phyloP scores from a whole-genome alignment of 352 stramenopile genomes.

The Globisporangium acanthophoron region DNA sequence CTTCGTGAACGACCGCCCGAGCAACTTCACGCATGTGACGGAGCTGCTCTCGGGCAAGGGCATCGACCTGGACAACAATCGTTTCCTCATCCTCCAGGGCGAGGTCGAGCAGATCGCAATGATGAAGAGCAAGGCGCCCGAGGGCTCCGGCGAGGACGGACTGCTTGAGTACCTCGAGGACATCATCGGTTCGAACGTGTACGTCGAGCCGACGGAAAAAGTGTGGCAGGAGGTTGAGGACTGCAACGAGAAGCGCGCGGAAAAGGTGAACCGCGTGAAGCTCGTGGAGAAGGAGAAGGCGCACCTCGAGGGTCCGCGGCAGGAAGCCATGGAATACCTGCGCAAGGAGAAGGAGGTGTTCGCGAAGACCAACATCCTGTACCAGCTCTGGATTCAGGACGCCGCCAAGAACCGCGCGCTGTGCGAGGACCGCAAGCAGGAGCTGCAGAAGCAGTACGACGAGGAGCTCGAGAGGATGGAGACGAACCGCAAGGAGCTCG shows the following conservation, averaged over 20 bases:
- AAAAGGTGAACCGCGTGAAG: conserved; percentile 98
- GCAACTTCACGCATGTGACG: conserved; percentile 94
- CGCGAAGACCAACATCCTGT: conserved; percentile 95
- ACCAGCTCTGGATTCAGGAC: conserved; percentile 91
- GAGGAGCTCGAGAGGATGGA: conserved; percentile 68
- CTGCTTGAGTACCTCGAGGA: conserved; percentile 99
- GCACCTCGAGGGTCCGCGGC: conserved; percentile 91
- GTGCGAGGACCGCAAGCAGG: conserved; percentile 55
- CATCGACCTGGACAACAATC: conserved; percentile 99
- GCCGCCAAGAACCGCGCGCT: conserved; percentile 67
- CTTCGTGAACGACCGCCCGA: conserved; percentile 91
- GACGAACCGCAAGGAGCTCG: conserved; percentile 71
- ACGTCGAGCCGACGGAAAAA: conserved; percentile 93
- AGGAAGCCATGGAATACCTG: conserved; percentile 93
- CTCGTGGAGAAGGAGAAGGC: conserved; percentile 97
- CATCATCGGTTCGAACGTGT: conserved; percentile 99
- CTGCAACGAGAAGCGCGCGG: conserved; percentile 86
- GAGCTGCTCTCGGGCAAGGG: conserved; percentile 92
- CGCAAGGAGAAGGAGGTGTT: conserved; percentile 95
- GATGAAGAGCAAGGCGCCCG: conserved; percentile 98
- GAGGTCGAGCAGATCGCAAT: conserved; percentile 98
- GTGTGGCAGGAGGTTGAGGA: conserved; percentile 92
- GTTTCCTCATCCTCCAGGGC: conserved; percentile 98
- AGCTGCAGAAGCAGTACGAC: conserved; percentile 75
- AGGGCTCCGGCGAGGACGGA: conserved; percentile 92